Conservation (phyloP, 768 basidiomycete genomes). For the Psilocybe cyanescens region DNA sequence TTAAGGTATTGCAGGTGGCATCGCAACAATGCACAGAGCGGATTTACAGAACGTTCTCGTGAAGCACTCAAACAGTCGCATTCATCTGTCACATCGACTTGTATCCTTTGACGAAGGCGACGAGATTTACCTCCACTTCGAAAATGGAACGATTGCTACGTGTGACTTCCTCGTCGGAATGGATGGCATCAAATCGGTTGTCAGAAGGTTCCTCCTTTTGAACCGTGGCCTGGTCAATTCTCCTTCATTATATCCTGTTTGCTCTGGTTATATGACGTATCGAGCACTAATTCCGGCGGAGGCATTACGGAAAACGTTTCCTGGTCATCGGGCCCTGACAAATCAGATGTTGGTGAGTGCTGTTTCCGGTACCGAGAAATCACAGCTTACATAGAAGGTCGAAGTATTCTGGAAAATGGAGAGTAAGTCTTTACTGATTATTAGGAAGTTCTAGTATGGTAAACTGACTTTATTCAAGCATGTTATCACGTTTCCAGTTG, state of each 20-base stretch:
- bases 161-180: slow-evolving; percentile 47
- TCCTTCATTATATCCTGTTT: slow-evolving; percentile 35
- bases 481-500: slow-evolving; percentile 35
- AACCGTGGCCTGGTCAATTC: slow-evolving; percentile 13
- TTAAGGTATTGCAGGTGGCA: slow-evolving; percentile 26
- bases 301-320: slow-evolving; percentile 26
- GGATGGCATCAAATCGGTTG: slow-evolving; percentile 45
- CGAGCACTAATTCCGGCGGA: slow-evolving; percentile 36
- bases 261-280: slow-evolving; percentile 42
- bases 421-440: not conserved
- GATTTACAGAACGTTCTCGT: slow-evolving; percentile 37
- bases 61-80: slow-evolving; percentile 30
- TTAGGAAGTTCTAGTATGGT: not conserved
- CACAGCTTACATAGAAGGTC: not conserved
- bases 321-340: slow-evolving; percentile 32
- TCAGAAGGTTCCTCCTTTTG: slow-evolving; percentile 22
- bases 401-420: slow-evolving; percentile 3
- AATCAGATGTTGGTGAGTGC: slow-evolving; percentile 29
- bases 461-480: not conserved
- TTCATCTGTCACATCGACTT: slow-evolving; percentile 41
- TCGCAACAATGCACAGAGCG: slow-evolving; percentile 37
- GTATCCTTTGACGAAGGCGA: slow-evolving; percentile 26
- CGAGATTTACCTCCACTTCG: slow-evolving; percentile 35
- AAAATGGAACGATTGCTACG: slow-evolving; percentile 34
- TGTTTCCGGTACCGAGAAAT: too few relatives aligned